Evolutionary conservation across 2,329 filamentous ascomycete species (phyloP).

Genomic region (Nemania abortiva): DNA sequence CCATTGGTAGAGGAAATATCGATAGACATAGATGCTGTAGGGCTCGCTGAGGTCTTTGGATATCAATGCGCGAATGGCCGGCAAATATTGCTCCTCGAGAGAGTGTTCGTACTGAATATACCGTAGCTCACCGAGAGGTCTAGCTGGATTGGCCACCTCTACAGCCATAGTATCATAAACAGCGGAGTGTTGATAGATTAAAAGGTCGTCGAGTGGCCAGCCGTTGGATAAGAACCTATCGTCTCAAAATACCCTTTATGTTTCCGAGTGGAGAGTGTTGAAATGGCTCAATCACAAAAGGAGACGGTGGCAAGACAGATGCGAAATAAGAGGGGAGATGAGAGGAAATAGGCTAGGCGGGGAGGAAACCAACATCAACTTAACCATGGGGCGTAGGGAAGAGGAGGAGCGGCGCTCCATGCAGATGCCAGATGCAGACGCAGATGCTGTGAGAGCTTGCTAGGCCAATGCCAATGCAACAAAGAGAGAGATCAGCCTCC

Average conservation of each 20-base stretch:
- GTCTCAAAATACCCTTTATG: not conserved
- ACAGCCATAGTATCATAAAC: slow-evolving; percentile 50
- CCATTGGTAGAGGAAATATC: slow-evolving; percentile 99
- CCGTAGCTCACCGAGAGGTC: slow-evolving; percentile 61
- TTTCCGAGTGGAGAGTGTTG: not conserved
- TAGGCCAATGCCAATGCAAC: slow-evolving; percentile 20
- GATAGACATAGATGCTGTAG: slow-evolving; percentile 99
- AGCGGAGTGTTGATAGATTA: slow-evolving; percentile 4
- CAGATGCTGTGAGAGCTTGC: slow-evolving; percentile 25
- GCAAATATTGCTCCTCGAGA: slow-evolving; percentile 75
- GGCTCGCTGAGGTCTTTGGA: slow-evolving; percentile 97
- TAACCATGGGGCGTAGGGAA: not conserved
- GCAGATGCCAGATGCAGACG: slow-evolving; percentile 31
- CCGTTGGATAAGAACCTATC: not conserved
- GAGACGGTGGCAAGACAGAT: not conserved
- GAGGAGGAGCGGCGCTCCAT: slow-evolving; percentile 26
- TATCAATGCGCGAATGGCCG: slow-evolving; percentile 90
- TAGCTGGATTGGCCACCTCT: slow-evolving; percentile 43
- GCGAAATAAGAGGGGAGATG: not conserved
- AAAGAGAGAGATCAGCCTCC: slow-evolving; percentile 21
- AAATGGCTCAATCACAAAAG: slow-evolving; percentile 11
- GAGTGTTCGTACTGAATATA: slow-evolving; percentile 73
- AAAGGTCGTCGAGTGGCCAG: not conserved
- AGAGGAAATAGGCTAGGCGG: not conserved
- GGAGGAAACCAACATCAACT: not conserved